Percentiles rank a stretch among this genome's conserved stretches.
phyloP scores from a whole-genome alignment of 2,329 filamentous ascomycete genomes.

The Byssothecium circinans region DNA sequence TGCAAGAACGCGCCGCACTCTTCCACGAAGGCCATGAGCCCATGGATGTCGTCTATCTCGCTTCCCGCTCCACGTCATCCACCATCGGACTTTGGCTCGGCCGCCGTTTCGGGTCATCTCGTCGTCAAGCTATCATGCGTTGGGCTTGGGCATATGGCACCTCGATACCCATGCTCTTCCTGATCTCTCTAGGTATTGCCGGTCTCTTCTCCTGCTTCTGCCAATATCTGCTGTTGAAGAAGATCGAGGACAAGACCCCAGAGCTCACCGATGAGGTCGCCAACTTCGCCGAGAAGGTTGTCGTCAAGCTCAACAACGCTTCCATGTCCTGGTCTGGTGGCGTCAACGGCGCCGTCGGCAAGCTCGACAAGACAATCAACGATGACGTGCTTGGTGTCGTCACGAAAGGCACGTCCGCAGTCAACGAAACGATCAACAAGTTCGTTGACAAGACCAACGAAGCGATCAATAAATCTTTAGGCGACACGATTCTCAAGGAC shows the following conservation, averaged over 20 bases:
- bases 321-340: conserved; percentile 75
- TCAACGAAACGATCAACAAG: conserved; percentile 81
- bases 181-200: conserved; percentile 78
- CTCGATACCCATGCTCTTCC: conserved; percentile 79
- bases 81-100: conserved; percentile 71
- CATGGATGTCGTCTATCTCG: conserved; percentile 87
- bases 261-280: conserved; percentile 73
- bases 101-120: conserved; percentile 62
- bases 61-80: conserved; percentile 77
- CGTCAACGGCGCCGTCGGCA: conserved; percentile 71
- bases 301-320: conserved; percentile 69
- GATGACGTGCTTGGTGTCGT: conserved; percentile 85
- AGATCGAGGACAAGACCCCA: conserved; percentile 75
- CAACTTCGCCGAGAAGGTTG: conserved; percentile 76
- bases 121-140: conserved; percentile 71
- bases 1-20: conserved; percentile 69
- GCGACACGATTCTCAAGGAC: conserved; percentile 75
- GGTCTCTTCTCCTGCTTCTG: conserved; percentile 81
- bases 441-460: conserved; percentile 78
- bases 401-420: conserved; percentile 74
- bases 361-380: conserved; percentile 74
- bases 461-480: conserved; percentile 76
- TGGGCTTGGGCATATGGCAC: conserved; percentile 91
- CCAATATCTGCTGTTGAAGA: conserved; percentile 75
- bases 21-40: conserved; percentile 72